Conservation (phyloP, 2,329 filamentous ascomycete species). For the Xylariaceae sp. region DNA sequence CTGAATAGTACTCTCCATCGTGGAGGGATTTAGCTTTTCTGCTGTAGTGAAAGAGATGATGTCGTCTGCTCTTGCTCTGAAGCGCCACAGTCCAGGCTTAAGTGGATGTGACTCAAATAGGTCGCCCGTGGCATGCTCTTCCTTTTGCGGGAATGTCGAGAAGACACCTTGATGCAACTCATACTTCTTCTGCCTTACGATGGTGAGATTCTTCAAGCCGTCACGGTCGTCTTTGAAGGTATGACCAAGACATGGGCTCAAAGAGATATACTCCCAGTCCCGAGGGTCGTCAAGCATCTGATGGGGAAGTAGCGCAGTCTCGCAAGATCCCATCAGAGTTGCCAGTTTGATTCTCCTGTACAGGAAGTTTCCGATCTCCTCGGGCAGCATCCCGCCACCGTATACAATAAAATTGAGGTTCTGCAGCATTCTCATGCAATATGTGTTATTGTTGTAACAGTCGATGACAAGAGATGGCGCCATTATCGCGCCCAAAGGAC, state of each 20-base stretch:
- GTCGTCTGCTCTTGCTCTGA: conserved; percentile 1
- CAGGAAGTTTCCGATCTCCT: not conserved
- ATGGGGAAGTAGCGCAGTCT: not conserved
- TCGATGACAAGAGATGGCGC: conserved; percentile 1
- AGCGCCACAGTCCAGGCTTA: not conserved
- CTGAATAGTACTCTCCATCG: conserved; percentile 4
- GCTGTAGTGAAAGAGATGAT: conserved; percentile 9
- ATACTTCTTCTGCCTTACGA: not conserved
- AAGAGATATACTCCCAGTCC: conserved; percentile 4
- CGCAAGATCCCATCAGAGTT: conserved; percentile 4
- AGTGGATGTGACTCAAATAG: conserved; percentile 4
- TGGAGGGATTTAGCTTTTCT: conserved; percentile 3
- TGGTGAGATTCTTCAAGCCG: conserved; percentile 1
- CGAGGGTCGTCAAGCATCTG: not conserved
- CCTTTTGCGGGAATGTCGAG: conserved; percentile 1
- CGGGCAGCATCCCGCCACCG: not conserved
- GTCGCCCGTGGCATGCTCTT: conserved; percentile 1
- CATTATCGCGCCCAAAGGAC: not conserved
- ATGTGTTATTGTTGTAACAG: not conserved
- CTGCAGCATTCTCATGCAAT: conserved; percentile 2
- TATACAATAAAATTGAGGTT: not conserved
- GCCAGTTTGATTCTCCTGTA: not conserved
- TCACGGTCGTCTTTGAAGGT: conserved; percentile 3
- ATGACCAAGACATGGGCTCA: conserved; percentile 4
- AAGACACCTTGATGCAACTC: conserved; percentile 6